Conservation (phyloP, 2,329 filamentous ascomycete species). For the Trichoderma cornu-damae region DNA sequence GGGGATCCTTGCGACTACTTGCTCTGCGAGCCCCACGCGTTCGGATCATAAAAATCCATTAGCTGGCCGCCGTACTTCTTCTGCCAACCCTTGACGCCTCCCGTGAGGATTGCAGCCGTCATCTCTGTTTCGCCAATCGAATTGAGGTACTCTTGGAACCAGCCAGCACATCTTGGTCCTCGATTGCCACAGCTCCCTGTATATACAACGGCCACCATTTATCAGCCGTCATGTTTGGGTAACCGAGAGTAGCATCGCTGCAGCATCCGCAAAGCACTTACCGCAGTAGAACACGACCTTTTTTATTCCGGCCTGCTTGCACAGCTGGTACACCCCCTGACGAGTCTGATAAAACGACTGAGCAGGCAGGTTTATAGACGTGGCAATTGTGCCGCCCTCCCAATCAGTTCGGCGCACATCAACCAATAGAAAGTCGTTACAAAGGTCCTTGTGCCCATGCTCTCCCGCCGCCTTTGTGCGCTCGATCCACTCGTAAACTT, state of each 20-base stretch:
- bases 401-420: slow-evolving; percentile 51
- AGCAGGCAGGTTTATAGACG: slow-evolving; percentile 54
- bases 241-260: not conserved
- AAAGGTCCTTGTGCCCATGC: slow-evolving; percentile 33
- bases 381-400: slow-evolving; percentile 55
- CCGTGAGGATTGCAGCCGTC: slow-evolving; percentile 44
- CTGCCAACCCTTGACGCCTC: slow-evolving; percentile 54
- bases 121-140: slow-evolving; percentile 41
- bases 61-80: slow-evolving; percentile 41
- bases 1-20: slow-evolving; percentile 20
- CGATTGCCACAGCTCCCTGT: slow-evolving; percentile 47
- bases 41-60: slow-evolving; percentile 49
- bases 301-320: slow-evolving; percentile 44
- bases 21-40: slow-evolving; percentile 31
- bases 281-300: slow-evolving; percentile 54
- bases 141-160: slow-evolving; percentile 53
- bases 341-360: slow-evolving; percentile 50
- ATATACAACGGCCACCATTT: not conserved
- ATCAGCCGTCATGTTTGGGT: not conserved
- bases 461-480: slow-evolving; percentile 28
- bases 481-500: slow-evolving; percentile 38
- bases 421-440: slow-evolving; percentile 42
- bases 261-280: slow-evolving; percentile 25
- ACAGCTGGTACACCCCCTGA: slow-evolving; percentile 44
- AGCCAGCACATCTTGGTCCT: slow-evolving; percentile 48